A percentile compares a stretch with the other conserved stretches of the same genome.
Evolutionary conservation across 2,329 filamentous ascomycete species (phyloP).

Genomic region (Didymellaceae sp.): DNA sequence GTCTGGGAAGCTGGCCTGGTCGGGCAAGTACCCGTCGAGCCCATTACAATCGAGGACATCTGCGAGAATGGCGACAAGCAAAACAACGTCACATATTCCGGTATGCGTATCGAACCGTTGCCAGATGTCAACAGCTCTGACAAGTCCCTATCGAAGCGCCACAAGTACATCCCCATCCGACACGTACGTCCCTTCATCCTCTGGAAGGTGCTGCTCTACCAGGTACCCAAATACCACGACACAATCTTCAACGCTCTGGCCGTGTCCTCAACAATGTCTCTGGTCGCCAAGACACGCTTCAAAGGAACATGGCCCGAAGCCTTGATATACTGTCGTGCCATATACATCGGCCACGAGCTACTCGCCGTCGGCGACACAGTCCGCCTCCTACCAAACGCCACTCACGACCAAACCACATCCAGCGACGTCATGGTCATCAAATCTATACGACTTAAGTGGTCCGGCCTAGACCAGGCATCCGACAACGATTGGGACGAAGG

Average conservation of each 20-base stretch:
- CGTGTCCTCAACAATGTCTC: conserved; percentile 59
- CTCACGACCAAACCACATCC: conserved; percentile 32
- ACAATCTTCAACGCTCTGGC: conserved; percentile 63
- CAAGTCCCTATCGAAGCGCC: conserved; percentile 61
- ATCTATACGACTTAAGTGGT: conserved; percentile 59
- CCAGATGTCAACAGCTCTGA: conserved; percentile 57
- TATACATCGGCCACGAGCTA: conserved; percentile 65
- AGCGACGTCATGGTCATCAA: conserved; percentile 63
- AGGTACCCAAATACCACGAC: conserved; percentile 55
- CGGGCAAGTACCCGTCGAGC: conserved; percentile 57
- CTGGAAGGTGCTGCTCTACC: conserved; percentile 59
- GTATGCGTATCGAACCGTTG: conserved; percentile 64
- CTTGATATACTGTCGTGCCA: conserved; percentile 58
- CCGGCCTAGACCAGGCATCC: conserved; percentile 56
- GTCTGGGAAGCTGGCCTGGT: conserved; percentile 65
- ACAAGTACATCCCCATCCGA: conserved; percentile 62
- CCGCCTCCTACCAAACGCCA: conserved; percentile 51
- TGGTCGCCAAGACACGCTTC: conserved; percentile 61
- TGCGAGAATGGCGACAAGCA: conserved; percentile 48
- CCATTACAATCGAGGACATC: conserved; percentile 55
- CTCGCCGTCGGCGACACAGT: conserved; percentile 62
- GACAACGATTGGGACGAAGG: conserved; percentile 55
- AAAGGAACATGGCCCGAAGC: conserved; percentile 62
- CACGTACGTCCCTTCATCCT: conserved; percentile 62
- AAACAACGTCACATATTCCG: conserved; percentile 57